Percentiles rank a stretch among this genome's conserved stretches.
These are phyloP conservation scores for Aspergillus pseudoglaucus DNA, from an alignment of 2,329 filamentous ascomycete species.

Conservation along the genomic window DNA sequence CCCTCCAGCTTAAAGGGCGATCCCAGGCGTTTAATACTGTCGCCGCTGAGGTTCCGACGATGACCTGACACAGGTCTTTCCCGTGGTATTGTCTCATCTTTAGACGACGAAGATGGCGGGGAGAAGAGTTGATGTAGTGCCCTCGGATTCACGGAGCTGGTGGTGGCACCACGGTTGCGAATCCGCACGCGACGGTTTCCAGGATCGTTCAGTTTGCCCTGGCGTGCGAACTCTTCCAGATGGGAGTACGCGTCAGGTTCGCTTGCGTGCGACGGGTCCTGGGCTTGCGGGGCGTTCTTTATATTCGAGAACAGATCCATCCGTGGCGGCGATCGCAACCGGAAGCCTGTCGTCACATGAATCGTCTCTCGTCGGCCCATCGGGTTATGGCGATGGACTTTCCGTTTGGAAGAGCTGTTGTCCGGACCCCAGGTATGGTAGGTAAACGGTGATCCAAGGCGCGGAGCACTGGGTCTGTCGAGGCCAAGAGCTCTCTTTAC, in stretches of 20 bases:
- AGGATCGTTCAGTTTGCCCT: slow-evolving; percentile 38
- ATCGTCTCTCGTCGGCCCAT: slow-evolving; percentile 38
- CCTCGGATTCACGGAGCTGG: slow-evolving; percentile 49
- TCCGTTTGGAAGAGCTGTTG: slow-evolving; percentile 22
- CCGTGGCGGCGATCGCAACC: slow-evolving; percentile 48
- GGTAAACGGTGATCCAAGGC: slow-evolving; percentile 44
- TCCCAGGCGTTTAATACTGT: slow-evolving; percentile 41
- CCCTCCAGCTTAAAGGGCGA: slow-evolving; percentile 42
- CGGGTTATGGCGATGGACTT: slow-evolving; percentile 24
- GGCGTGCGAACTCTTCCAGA: slow-evolving; percentile 42
- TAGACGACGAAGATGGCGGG: slow-evolving; percentile 36
- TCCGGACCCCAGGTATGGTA: slow-evolving; percentile 46
- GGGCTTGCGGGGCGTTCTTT: slow-evolving; percentile 37
- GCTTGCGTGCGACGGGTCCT: slow-evolving; percentile 34
- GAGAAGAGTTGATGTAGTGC: slow-evolving; percentile 51
- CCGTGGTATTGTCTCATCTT: slow-evolving; percentile 14
- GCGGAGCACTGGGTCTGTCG: slow-evolving; percentile 26
- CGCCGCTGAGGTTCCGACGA: slow-evolving; percentile 29
- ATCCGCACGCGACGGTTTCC: slow-evolving; percentile 53
- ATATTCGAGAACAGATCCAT: slow-evolving; percentile 49
- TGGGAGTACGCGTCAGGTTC: slow-evolving; percentile 54
- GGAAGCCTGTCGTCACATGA: slow-evolving; percentile 36
- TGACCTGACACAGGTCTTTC: slow-evolving; percentile 19
- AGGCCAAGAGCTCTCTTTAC: slow-evolving; percentile 12
- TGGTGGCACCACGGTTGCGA: slow-evolving; percentile 56